Base-by-base conservation (phyloP, 2,329 filamentous ascomycete genomes). In the Cryphonectria parasitica region DNA sequence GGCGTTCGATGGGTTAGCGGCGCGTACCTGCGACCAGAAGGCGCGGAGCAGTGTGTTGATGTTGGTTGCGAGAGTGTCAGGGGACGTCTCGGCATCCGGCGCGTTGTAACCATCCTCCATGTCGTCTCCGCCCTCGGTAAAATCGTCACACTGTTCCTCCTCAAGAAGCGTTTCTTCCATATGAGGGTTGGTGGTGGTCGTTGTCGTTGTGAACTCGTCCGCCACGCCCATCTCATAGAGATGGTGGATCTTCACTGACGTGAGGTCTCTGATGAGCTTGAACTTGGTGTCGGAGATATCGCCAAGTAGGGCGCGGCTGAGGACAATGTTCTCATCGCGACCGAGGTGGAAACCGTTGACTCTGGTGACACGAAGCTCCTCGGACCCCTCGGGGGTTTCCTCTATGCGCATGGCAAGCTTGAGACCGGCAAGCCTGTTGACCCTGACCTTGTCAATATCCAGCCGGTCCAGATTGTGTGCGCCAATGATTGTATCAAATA, bases 261-360 rank as follows among this genome's bases (percentile, higher is more conserved):
- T 85, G 4, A 88, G 81, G 76, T 97, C 93, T 63, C 92, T 89
- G 36, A 95, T 85, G 39, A 93, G 88, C 13, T 90, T 92, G 79
- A 98, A 98, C 70, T 95, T 91, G 19, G 94, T 92, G 79, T 98
- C 95, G 31, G 89, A 88, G 49, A 94, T 87, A 74, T 92, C 91
- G 70, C 91, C 89, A 39, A 94, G 89, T 36, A 95, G 88, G 70
- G 94, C 90, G 34, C 92, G 89, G 63, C 91, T 87, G 73, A 98
- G 88, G 77, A 93, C 92, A 28, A 98, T 89, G 74, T 91, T 92
- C 80, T 98, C 95, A 77, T 98, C 94, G 64, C 92, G 91, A 4
- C 95, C 95, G 3, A 99, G 84, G 0, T 92, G 88, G 56, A 95
- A 87, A 74, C 92, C 93, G 58, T 93, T 94, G 73, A 97, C 90